phyloP scores from a whole-genome alignment of 2,329 filamentous ascomycete genomes.

The Xylaria sp. region DNA sequence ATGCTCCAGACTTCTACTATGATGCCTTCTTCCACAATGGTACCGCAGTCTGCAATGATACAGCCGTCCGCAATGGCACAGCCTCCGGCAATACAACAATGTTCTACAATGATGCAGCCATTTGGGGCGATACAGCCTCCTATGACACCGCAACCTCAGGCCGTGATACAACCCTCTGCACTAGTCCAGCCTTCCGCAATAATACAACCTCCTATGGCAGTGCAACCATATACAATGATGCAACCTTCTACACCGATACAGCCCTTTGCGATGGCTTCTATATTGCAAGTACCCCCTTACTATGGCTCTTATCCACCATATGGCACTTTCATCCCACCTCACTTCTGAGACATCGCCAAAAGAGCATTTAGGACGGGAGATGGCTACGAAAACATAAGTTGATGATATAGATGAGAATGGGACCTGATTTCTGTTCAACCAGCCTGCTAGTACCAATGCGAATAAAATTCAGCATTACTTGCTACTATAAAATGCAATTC shows the following conservation, averaged over 20 bases:
- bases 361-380: not conserved
- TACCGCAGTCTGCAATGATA: not conserved
- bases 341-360: not conserved
- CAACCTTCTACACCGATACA: not conserved
- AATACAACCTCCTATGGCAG: not conserved
- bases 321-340: not conserved
- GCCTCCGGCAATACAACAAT: no score
- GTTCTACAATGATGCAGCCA: not conserved
- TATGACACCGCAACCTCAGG: not conserved
- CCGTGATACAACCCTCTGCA: not conserved
- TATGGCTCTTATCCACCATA: constrained; percentile 3
- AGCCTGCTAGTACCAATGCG: not conserved
- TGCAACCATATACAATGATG: not conserved
- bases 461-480: not conserved
- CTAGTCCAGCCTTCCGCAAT: not conserved
- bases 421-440: no score
- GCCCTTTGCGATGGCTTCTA: not conserved
- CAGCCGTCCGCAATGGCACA: not conserved
- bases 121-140: not conserved
- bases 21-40: not conserved
- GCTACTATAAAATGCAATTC: not conserved
- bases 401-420: not conserved
- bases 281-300: not conserved
- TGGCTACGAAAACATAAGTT: not conserved
- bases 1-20: not conserved